phyloP scores from a whole-genome alignment of 495 filamentous ascomycete species.

The Patellaria atrata region DNA sequence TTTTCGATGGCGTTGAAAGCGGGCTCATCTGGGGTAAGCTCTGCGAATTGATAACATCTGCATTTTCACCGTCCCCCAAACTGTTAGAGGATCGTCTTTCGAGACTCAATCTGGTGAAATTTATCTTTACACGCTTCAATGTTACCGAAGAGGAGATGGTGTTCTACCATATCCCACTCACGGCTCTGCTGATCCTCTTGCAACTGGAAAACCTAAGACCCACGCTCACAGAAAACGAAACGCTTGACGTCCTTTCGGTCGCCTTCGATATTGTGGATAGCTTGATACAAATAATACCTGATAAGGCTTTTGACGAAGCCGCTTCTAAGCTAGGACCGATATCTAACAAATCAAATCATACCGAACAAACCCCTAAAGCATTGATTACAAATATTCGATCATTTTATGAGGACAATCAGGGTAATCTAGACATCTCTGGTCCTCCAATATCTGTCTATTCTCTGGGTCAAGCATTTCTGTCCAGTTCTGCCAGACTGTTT shows the following conservation, averaged over 20 bases:
- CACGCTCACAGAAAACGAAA: no score
- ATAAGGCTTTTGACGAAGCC: slow-evolving; percentile 10
- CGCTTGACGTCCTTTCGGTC: slow-evolving; percentile 11
- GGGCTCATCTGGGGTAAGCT: slow-evolving; percentile 83
- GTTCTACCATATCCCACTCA: slow-evolving; percentile 63
- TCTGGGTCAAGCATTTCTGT: slow-evolving; percentile 10
- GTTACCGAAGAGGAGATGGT: slow-evolving; percentile 94
- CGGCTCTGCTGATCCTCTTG: slow-evolving; percentile 52
- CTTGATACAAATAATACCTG: slow-evolving; percentile 15
- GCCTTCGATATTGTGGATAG: slow-evolving; percentile 15
- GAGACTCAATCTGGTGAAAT: slow-evolving; percentile 59
- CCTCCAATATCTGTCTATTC: slow-evolving; percentile 10
- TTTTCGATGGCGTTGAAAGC: slow-evolving; percentile 95
- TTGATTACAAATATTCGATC: slow-evolving; percentile 5
- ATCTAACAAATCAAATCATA: no score
- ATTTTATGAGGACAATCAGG: slow-evolving; percentile 17
- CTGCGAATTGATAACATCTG: slow-evolving; percentile 40
- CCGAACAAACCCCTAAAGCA: no score
- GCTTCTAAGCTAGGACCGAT: no score
- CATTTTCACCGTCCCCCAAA: slow-evolving; percentile 32
- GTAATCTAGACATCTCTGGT: slow-evolving; percentile 14
- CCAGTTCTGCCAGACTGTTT: slow-evolving; percentile 10
- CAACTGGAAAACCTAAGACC: slow-evolving; percentile 36
- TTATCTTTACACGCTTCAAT: slow-evolving; percentile 81
- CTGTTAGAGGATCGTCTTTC: slow-evolving; percentile 33